These are phyloP conservation scores for Adansonia digitata DNA, from an alignment of 345 rosid species.

Conservation along the genomic window DNA sequence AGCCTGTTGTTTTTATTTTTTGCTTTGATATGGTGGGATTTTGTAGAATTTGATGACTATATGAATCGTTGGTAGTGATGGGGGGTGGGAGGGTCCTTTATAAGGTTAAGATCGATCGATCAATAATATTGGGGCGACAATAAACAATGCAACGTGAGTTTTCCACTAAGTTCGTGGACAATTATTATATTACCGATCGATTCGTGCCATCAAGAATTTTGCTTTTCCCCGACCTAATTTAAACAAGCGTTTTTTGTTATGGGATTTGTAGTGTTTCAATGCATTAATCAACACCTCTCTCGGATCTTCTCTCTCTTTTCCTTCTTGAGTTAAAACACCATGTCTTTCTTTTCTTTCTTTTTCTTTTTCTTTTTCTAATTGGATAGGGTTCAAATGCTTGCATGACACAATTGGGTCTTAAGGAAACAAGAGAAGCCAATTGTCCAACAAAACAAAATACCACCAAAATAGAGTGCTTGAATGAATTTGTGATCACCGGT, in stretches of 20 bases:
- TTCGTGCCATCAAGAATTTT: not conserved
- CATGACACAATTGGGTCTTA: not conserved
- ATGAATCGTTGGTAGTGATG: slow-evolving; percentile 38
- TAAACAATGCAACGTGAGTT: slow-evolving; percentile 58
- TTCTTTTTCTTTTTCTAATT: too few relatives aligned
- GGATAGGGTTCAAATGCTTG: not conserved
- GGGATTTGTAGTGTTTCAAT: not conserved
- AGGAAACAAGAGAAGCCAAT: not conserved
- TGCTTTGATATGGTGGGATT: slow-evolving; percentile 22
- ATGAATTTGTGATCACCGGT: too few relatives aligned
- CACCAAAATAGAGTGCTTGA: too few relatives aligned
- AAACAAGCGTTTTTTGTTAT: not conserved
- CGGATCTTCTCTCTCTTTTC: not conserved
- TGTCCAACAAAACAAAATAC: too few relatives aligned
- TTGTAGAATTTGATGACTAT: slow-evolving; percentile 35
- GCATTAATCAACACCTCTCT: not conserved
- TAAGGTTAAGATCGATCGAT: slow-evolving; percentile 4
- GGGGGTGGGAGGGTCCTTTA: slow-evolving; percentile 20
- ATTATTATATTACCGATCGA: slow-evolving; percentile 24
- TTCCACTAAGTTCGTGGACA: slow-evolving; percentile 49
- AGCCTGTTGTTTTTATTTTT: not conserved
- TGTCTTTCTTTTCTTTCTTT: not conserved
- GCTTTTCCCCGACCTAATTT: slow-evolving; percentile 8
- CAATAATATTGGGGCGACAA: slow-evolving; percentile 44
- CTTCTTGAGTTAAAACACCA: not conserved